A percentile compares a stretch with the other conserved stretches of the same genome.
These are phyloP conservation scores for Xylaria sp. DNA, from an alignment of 2,329 filamentous ascomycete species.

Conservation along the genomic window DNA sequence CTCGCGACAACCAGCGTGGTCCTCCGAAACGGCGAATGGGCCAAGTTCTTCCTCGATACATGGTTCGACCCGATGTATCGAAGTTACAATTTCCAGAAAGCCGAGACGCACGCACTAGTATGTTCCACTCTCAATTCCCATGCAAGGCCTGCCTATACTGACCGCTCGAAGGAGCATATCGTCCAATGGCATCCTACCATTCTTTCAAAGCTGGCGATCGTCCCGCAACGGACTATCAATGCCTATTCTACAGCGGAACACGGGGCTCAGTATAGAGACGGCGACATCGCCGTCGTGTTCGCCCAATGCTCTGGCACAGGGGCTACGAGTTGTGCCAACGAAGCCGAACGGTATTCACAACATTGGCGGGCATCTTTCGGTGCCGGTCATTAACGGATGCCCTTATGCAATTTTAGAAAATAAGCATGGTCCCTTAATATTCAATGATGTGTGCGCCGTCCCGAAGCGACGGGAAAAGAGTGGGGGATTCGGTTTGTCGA, in stretches of 20 bases:
- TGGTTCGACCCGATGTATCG: slow-evolving; percentile 97
- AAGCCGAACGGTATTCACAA: slow-evolving; percentile 67
- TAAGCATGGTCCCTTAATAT: slow-evolving; percentile 1
- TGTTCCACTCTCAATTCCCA: slow-evolving; percentile 47
- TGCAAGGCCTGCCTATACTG: slow-evolving; percentile 39
- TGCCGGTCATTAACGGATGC: slow-evolving; percentile 31
- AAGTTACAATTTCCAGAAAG: slow-evolving; percentile 95
- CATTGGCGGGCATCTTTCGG: slow-evolving; percentile 59
- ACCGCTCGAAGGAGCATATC: slow-evolving; percentile 75
- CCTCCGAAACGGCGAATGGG: slow-evolving; percentile 86
- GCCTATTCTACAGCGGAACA: slow-evolving; percentile 71
- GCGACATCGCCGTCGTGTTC: slow-evolving; percentile 86
- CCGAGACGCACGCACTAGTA: slow-evolving; percentile 90
- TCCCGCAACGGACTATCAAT: slow-evolving; percentile 88
- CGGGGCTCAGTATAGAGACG: slow-evolving; percentile 78
- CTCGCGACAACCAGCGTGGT: slow-evolving; percentile 82
- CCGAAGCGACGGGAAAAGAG: slow-evolving; percentile 17
- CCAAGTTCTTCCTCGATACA: slow-evolving; percentile 89
- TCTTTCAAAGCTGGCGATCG: slow-evolving; percentile 85
- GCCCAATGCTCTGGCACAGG: slow-evolving; percentile 71
- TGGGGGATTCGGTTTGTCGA: slow-evolving; percentile 21
- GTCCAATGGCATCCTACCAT: slow-evolving; percentile 98
- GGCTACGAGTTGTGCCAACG: slow-evolving; percentile 74
- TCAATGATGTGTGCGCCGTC: slow-evolving; percentile 25
- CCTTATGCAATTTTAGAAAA: neutral